Conservation (phyloP, 352 stramenopile genomes). For the Phytophthora ramorum region DNA sequence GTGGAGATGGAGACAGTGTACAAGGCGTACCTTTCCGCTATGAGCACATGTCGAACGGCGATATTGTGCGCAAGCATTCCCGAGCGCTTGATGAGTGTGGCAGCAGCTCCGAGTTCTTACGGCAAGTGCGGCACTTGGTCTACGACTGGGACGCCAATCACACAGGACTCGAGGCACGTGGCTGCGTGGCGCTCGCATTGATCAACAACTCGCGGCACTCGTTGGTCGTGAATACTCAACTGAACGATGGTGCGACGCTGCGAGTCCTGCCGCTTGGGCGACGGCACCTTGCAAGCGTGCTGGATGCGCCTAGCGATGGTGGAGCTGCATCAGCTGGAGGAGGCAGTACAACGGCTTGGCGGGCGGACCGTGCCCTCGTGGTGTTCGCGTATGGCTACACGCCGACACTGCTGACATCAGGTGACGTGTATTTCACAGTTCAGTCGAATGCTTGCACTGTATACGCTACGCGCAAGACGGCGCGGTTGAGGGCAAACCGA, state of each 20-base stretch:
- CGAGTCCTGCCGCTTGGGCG: conserved; percentile 68
- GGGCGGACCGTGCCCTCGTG: conserved; percentile 70
- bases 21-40: conserved; percentile 53
- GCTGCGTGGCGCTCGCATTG: conserved; percentile 75
- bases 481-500: conserved; percentile 73
- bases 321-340: conserved; percentile 16
- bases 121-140: conserved; percentile 76
- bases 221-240: conserved; percentile 67
- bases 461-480: conserved; percentile 82
- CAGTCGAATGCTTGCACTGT: conserved; percentile 87
- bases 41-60: conserved; percentile 75
- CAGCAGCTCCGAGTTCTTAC: conserved; percentile 62
- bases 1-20: conserved; percentile 13
- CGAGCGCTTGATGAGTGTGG: conserved; percentile 49
- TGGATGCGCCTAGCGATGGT: conserved; percentile 27
- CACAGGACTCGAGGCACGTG: conserved; percentile 76
- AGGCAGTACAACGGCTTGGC: conserved; percentile 48
- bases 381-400: conserved; percentile 89
- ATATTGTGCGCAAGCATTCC: conserved; percentile 82
- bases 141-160: conserved; percentile 90
- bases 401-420: conserved; percentile 80
- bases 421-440: conserved; percentile 85
- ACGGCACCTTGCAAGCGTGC: conserved; percentile 56
- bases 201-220: conserved; percentile 85
- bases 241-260: conserved; percentile 83